These are phyloP conservation scores for Ophiostoma pallidulum DNA, from an alignment of 2,329 filamentous ascomycete species.

Conservation along the genomic window DNA sequence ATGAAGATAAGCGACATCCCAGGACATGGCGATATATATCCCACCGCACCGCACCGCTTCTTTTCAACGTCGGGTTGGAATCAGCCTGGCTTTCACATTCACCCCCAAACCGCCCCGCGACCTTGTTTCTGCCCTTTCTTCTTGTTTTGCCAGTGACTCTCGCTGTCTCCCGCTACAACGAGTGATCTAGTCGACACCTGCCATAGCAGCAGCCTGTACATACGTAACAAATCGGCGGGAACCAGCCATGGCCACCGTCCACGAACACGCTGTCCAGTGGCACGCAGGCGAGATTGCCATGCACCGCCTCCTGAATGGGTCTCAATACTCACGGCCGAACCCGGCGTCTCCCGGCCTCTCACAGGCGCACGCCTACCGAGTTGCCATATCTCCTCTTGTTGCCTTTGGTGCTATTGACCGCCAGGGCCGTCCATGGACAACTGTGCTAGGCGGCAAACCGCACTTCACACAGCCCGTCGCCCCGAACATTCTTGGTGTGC, in stretches of 20 bases:
- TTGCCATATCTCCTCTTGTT: slow-evolving; percentile 55
- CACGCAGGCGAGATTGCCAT: slow-evolving; percentile 59
- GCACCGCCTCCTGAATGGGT: slow-evolving; percentile 51
- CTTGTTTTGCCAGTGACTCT: too few species aligned
- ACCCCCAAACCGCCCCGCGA: too few species aligned
- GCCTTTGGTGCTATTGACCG: slow-evolving; percentile 65
- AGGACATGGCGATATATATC: too few species aligned
- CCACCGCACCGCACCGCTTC: too few species aligned
- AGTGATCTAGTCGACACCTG: background rate
- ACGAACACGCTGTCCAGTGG: slow-evolving; percentile 31
- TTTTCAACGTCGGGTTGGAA: too few species aligned
- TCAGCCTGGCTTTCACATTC: too few species aligned
- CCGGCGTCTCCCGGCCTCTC: slow-evolving; percentile 58
- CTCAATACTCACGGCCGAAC: slow-evolving; percentile 42
- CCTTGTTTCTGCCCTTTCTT: too few species aligned
- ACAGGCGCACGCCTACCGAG: slow-evolving; percentile 48
- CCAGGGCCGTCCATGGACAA: slow-evolving; percentile 61
- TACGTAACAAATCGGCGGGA: too few species aligned
- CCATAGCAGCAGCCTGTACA: too few species aligned
- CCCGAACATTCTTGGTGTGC: slow-evolving; percentile 53
- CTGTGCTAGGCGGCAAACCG: slow-evolving; percentile 63
- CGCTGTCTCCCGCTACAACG: too few species aligned
- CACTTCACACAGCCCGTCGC: slow-evolving; percentile 59
- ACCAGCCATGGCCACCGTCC: slow-evolving; percentile 1
- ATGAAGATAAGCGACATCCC: too few species aligned